Evolutionary conservation across 1,284 basidiomycete genomes (phyloP), one percentile per base, ranked within the genome.

Genomic region (Ustilago lituana): DNA sequence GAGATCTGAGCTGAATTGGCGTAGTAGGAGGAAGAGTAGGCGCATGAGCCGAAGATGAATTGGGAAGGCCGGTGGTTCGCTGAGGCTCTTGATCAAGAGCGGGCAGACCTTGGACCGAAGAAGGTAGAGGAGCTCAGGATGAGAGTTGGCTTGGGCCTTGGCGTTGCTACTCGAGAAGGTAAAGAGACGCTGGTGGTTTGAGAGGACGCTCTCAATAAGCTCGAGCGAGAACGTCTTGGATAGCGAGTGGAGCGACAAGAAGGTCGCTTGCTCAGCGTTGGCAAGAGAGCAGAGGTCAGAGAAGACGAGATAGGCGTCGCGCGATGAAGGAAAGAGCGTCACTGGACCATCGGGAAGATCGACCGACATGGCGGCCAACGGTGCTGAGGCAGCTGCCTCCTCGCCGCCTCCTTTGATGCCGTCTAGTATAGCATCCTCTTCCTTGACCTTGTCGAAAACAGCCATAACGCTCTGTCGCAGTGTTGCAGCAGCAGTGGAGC

Each of bases 381-480:
- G 79, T 0, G 79, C 77, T 5, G 67, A 51, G 1, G 74, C 77
- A 9, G 79, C 78, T 0, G 78, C 78, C 20, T 78, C 74, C 44
- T 80, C 77, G 12, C 73, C 75, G 3, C 76, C 73, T 29, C 50
- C 70, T n/a, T 69, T 67, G 54, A 81, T 76, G 10, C 47, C 66
- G 41, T 78, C 73, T 14, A 82, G 73, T 7, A 73, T 74, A 3
- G 58, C 64, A 59, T 93, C 91, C 79, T 94, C 92, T 17, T 88
- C 87, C 1, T 89, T 88, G 78, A 98, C 91, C 78, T 96, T 94
- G 84, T 98, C 95, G 46, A 98, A 92, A 12, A 98, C 90, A 71
- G 96, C 92, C 94, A 98, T 98, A 52, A 98, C 92, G 1, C 96
- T 87, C 82, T 98, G 95, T 1, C 95, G 90, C 7, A 98, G 87